Percentiles rank a stretch among this genome's conserved stretches.
These are phyloP conservation scores for Calocybe gangraenosa DNA, from an alignment of 768 basidiomycete genomes.

Conservation along the genomic window DNA sequence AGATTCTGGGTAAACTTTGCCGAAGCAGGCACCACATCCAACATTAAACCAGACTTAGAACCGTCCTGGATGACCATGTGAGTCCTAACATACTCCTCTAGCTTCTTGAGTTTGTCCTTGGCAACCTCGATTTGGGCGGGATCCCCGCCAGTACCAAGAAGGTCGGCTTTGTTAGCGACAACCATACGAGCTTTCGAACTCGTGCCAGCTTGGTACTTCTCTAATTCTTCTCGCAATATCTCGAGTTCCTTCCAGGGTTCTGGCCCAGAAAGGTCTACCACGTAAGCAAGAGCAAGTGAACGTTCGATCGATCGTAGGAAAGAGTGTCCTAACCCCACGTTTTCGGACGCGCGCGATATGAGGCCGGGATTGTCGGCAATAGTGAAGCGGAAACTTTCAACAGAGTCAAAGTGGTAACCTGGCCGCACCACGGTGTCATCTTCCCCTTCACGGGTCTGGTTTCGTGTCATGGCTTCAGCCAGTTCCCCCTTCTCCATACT, in stretches of 20 bases:
- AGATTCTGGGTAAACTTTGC: conserved; percentile 87
- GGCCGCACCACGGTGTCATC: conserved; percentile 18
- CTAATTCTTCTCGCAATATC: conserved; percentile 76
- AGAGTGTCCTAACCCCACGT: conserved; percentile 90
- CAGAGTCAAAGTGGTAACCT: conserved; percentile 53
- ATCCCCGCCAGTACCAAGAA: conserved; percentile 54
- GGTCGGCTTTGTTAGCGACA: conserved; percentile 93
- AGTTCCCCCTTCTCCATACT: conserved; percentile 49
- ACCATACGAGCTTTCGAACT: conserved; percentile 75
- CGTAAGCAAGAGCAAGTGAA: conserved; percentile 84
- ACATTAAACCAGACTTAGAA: conserved; percentile 19
- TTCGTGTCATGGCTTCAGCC: conserved; percentile 47
- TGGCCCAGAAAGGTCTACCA: conserved; percentile 78
- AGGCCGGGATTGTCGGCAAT: conserved; percentile 97
- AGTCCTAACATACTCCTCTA: conserved; percentile 53
- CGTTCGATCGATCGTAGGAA: conserved; percentile 94
- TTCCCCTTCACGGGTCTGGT: conserved; percentile 29
- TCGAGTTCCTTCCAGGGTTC: conserved; percentile 76
- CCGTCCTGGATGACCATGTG: conserved; percentile 33
- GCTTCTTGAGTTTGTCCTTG: conserved; percentile 46
- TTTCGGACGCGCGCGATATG: conserved; percentile 77
- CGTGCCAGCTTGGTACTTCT: conserved; percentile 77
- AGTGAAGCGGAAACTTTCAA: conserved; percentile 85
- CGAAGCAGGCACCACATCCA: conserved; percentile 79
- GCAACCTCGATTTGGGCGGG: conserved; percentile 48